phyloP scores from a whole-genome alignment of 1,284 basidiomycete species.

The Anthracocystis panici-leucophaei region DNA sequence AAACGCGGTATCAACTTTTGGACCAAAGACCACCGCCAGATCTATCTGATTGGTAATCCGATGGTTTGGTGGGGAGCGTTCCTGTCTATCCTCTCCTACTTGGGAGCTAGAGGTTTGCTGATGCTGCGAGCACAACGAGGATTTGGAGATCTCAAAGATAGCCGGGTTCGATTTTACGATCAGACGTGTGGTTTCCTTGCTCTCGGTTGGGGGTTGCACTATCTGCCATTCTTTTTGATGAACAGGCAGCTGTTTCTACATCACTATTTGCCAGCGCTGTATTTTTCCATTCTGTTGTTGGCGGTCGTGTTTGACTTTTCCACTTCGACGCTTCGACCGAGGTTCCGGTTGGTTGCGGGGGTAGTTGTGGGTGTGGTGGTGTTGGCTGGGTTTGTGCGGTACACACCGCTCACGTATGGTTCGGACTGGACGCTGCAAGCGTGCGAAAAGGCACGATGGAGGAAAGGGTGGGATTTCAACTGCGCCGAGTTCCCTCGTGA shows the following conservation, averaged over 20 bases:
- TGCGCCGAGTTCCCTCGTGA: conserved; percentile 74
- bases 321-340: conserved; percentile 82
- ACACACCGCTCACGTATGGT: conserved; percentile 88
- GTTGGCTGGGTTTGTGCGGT: conserved; percentile 82
- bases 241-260: conserved; percentile 94
- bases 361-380: conserved; percentile 79
- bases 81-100: conserved; percentile 78
- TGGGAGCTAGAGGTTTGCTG: conserved; percentile 79
- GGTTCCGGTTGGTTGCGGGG: conserved; percentile 82
- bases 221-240: conserved; percentile 97
- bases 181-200: conserved; percentile 88
- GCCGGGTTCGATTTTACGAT: conserved; percentile 89
- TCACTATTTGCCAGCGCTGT: conserved; percentile 95
- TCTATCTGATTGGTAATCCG: conserved; percentile 95
- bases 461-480: conserved; percentile 94
- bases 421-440: conserved; percentile 84
- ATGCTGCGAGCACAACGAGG: conserved; percentile 90
- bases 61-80: conserved; percentile 90
- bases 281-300: conserved; percentile 87
- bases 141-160: conserved; percentile 88
- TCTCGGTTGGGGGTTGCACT: conserved; percentile 93
- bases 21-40: conserved; percentile 94
- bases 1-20: conserved; percentile 94
- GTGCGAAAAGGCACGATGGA: conserved; percentile 84
- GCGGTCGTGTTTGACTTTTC: conserved; percentile 85